A percentile compares a stretch with the other conserved stretches of the same genome.
These are phyloP conservation scores for Pseudomonodictys pantanalensis DNA, from an alignment of 495 filamentous ascomycete species.

Conservation along the genomic window DNA sequence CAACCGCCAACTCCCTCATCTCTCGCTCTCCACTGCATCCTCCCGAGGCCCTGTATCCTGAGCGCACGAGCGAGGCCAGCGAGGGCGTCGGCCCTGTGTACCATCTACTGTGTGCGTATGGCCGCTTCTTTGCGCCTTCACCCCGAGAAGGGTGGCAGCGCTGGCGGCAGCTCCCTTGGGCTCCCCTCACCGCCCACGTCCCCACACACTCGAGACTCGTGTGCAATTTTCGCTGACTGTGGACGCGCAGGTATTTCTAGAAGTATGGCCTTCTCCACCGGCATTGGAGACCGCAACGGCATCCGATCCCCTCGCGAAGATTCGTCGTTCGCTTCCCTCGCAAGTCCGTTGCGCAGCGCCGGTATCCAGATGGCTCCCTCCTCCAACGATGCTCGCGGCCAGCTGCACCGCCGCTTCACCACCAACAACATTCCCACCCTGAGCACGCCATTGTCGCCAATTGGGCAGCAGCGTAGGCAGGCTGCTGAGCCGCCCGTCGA, in stretches of 20 bases:
- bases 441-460: slow-evolving; percentile 54
- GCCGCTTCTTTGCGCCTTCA: background rate
- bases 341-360: slow-evolving; percentile 52
- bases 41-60: background rate
- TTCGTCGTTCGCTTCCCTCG: slow-evolving; percentile 65
- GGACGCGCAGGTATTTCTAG: slow-evolving; percentile 23
- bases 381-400: slow-evolving; percentile 62
- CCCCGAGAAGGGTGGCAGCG: background rate
- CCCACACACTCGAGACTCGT: slow-evolving; percentile 15
- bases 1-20: background rate
- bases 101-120: slow-evolving; percentile 25
- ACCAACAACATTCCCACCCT: slow-evolving; percentile 77
- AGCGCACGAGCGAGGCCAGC: slow-evolving; percentile 11
- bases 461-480: slow-evolving; percentile 59
- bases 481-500: slow-evolving; percentile 56
- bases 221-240: slow-evolving; percentile 17
- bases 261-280: slow-evolving; percentile 64
- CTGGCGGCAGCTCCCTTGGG: slow-evolving; percentile 1
- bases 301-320: slow-evolving; percentile 72
- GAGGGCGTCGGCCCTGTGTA: slow-evolving; percentile 29
- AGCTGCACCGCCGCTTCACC: slow-evolving; percentile 88
- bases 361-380: slow-evolving; percentile 26
- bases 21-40: slow-evolving; percentile 2
- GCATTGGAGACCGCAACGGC: slow-evolving; percentile 64
- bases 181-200: slow-evolving; percentile 29